phyloP scores from a whole-genome alignment of 2,329 filamentous ascomycete species.

The Cladosporium cucumerinum region DNA sequence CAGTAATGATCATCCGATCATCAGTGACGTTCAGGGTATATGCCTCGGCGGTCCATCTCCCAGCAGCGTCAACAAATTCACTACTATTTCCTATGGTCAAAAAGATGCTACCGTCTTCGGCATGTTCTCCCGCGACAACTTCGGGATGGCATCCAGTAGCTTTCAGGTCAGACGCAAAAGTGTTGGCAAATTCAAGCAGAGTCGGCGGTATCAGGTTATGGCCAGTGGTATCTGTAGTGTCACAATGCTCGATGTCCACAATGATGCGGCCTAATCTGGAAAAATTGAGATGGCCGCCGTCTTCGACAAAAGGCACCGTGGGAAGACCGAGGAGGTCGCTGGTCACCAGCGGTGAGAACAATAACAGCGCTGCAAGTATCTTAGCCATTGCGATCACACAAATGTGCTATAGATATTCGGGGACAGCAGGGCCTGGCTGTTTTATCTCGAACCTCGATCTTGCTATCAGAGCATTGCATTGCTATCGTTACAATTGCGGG shows the following conservation, averaged over 20 bases:
- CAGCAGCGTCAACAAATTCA: slow-evolving; percentile 46
- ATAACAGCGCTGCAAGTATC: neutral
- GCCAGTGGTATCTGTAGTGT: slow-evolving; percentile 44
- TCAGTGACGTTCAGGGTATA: slow-evolving; percentile 46
- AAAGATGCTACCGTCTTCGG: slow-evolving; percentile 37
- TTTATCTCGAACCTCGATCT: neutral
- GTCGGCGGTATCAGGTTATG: slow-evolving; percentile 53
- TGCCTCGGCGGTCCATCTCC: slow-evolving; percentile 48
- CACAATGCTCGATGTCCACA: slow-evolving; percentile 44
- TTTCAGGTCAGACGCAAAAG: slow-evolving; percentile 43
- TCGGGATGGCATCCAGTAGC: slow-evolving; percentile 13
- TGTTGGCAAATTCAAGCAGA: slow-evolving; percentile 46
- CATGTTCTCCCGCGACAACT: neutral
- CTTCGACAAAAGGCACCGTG: slow-evolving; percentile 19
- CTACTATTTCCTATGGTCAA: slow-evolving; percentile 45
- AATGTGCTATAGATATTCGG: neutral
- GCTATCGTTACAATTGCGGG: slow-evolving; percentile 1
- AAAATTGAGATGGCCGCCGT: slow-evolving; percentile 9
- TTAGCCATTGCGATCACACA: neutral
- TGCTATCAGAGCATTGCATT: neutral
- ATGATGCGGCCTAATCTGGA: slow-evolving; percentile 34
- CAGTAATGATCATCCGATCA: slow-evolving; percentile 46
- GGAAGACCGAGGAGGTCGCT: slow-evolving; percentile 19
- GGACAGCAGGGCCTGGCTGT: neutral
- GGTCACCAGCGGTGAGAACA: neutral